These are phyloP conservation scores for Pistacia vera DNA, from an alignment of 345 rosid species.

Conservation along the genomic window DNA sequence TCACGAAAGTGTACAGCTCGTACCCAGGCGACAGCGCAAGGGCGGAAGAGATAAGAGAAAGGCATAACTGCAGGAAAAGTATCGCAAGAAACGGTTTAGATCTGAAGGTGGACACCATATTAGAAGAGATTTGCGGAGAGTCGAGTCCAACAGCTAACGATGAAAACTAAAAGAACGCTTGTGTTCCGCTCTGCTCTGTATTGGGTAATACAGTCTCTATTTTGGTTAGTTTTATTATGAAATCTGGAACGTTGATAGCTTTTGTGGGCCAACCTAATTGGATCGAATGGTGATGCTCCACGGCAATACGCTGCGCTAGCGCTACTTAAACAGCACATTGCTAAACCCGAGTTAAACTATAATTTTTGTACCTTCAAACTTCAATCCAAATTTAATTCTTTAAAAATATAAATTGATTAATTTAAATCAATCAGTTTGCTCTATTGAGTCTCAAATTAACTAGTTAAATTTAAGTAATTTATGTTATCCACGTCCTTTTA, in stretches of 20 bases:
- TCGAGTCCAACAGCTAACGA: constrained; percentile 10
- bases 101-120: constrained; percentile 51
- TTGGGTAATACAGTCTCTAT: not conserved
- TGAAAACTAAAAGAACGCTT: not conserved
- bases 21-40: constrained; percentile 53
- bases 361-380: not conserved
- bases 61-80: constrained; percentile 31
- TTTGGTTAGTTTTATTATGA: not conserved
- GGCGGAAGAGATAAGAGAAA: constrained; percentile 36
- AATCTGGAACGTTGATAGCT: constrained; percentile 2
- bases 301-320: too few relatives aligned
- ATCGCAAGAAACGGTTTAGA: constrained; percentile 31
- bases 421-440: not conserved
- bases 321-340: too few relatives aligned
- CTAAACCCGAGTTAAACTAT: too few relatives aligned
- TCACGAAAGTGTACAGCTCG: not conserved
- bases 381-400: not conserved
- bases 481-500: too few relatives aligned
- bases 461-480: too few relatives aligned
- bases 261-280: not conserved
- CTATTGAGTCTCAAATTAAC: too few relatives aligned
- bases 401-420: not conserved
- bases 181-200: not conserved
- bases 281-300: not conserved
- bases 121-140: constrained; percentile 4